phyloP scores from a whole-genome alignment of 192 early-diverging fungal species.

The Mortierella claussenii region DNA sequence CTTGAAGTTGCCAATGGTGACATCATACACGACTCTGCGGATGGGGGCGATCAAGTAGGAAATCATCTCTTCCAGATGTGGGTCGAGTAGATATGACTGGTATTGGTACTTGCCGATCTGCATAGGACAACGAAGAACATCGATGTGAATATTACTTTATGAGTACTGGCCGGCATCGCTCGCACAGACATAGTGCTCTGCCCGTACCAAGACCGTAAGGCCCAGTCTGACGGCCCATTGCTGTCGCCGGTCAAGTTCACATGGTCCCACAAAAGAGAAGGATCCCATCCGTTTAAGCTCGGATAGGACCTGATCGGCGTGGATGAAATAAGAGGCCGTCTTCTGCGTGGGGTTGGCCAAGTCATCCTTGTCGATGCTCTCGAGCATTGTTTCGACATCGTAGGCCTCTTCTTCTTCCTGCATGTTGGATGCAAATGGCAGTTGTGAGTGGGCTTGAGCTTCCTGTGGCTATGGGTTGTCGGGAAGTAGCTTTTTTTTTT shows the following conservation, averaged over 20 bases:
- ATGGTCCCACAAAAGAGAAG: constrained; percentile 16
- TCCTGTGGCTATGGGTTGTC: too few relatives aligned
- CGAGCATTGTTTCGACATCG: constrained; percentile 26
- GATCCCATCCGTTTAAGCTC: constrained; percentile 24
- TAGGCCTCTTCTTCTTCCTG: constrained; percentile 8
- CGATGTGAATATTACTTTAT: background rate
- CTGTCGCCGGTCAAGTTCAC: constrained; percentile 13
- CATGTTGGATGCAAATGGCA: background rate
- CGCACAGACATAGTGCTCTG: too few relatives aligned
- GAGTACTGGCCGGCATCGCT: too few relatives aligned
- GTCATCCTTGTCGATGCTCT: constrained; percentile 7
- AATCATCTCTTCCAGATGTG: constrained; percentile 74
- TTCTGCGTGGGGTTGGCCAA: constrained; percentile 11
- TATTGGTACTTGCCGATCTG: constrained; percentile 77
- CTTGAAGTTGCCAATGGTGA: constrained; percentile 31
- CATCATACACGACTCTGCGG: constrained; percentile 42
- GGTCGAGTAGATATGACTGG: constrained; percentile 80
- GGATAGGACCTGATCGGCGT: constrained; percentile 14
- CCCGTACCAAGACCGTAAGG: constrained; percentile 12
- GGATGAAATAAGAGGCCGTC: constrained; percentile 34
- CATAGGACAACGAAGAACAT: background rate
- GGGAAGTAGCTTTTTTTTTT: too few relatives aligned
- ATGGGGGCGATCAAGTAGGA: constrained; percentile 67
- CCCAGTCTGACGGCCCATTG: constrained; percentile 16
- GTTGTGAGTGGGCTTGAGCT: background rate